phyloP scores from a whole-genome alignment of 257 asterid genomes.

The Apocynum venetum region DNA sequence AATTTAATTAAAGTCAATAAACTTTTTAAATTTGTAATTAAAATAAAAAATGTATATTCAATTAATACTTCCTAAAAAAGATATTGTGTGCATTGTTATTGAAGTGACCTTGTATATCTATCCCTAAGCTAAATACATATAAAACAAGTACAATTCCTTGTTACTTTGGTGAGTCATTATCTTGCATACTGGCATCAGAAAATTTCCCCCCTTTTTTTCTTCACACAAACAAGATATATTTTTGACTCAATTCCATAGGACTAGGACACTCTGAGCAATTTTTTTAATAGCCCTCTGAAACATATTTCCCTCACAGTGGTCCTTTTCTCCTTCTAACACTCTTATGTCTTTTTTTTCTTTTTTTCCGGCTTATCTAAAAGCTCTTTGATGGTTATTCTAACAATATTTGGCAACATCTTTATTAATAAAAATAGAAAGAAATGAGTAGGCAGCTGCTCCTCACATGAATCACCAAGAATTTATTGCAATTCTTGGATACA shows the following conservation, averaged over 20 bases:
- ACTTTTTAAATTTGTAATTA: too few species aligned
- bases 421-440: background rate
- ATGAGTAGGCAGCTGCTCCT: background rate
- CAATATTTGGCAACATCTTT: background rate
- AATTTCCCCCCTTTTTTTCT: background rate
- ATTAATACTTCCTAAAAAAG: too few species aligned
- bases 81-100: too few species aligned
- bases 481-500: slow-evolving; percentile 12
- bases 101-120: too few species aligned
- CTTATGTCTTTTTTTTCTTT: too few species aligned
- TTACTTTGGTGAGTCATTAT: background rate
- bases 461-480: slow-evolving; percentile 10
- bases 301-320: background rate
- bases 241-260: background rate
- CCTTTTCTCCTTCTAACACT: background rate
- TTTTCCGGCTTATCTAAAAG: too few species aligned
- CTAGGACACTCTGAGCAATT: background rate
- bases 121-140: background rate
- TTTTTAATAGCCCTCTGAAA: background rate
- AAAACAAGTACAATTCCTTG: slow-evolving; percentile 1
- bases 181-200: background rate
- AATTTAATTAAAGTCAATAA: too few species aligned
- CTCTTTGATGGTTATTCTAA: too few species aligned
- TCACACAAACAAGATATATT: background rate
- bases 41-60: too few species aligned